Base-by-base conservation (phyloP, 2,329 filamentous ascomycete species). In the Aspergillus pseudoglaucus region DNA sequence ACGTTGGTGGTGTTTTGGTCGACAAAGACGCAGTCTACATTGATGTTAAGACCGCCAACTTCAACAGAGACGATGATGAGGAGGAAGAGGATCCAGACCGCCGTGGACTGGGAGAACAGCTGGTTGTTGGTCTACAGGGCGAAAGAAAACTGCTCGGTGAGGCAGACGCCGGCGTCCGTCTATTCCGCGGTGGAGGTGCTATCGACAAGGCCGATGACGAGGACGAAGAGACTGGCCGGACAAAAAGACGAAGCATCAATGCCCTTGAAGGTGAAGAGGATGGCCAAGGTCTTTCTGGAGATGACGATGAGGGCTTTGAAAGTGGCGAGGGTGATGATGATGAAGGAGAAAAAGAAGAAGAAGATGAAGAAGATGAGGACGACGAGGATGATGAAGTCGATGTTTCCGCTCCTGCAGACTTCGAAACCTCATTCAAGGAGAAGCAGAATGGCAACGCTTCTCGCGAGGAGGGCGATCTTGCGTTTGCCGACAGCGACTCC, bases 11-110 rank as follows among this genome's bases (percentile, higher is more conserved):
- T 60, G 81, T 98, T 10, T 84, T 97, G 64, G 91, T 98, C 45
- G 93, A 98, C 57, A 95, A 95, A 52, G 93, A 98, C 69, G 90
- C 91, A 6, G 90, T 98, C 33, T 98, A 95, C 73, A 96, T 86
- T 53, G 81, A 86, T 60, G 71, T 86, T 39, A 85, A 84, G 63
- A 82, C 80, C 12, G 75, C 78, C 23, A 94, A 81, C 3, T 96
- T 98, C 55, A 74, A 83, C 52, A 69, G 70, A 9, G 83, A 86
- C 15, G 80, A 71, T 1, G 79, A 81, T 10, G 76, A 76, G 8
- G 83, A 88, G 9, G 79, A 78, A 4, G 75, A 76, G 12, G 72
- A 82, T 9, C 79, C 79, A 25, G 87, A 95, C 58, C 82, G 88
- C 58, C 82, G 88, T 41, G 93, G 93, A n/a, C 78, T 97, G 46